These are phyloP conservation scores for Rossbeevera mucosa DNA, from an alignment of 768 basidiomycete genomes.

Conservation along the genomic window DNA sequence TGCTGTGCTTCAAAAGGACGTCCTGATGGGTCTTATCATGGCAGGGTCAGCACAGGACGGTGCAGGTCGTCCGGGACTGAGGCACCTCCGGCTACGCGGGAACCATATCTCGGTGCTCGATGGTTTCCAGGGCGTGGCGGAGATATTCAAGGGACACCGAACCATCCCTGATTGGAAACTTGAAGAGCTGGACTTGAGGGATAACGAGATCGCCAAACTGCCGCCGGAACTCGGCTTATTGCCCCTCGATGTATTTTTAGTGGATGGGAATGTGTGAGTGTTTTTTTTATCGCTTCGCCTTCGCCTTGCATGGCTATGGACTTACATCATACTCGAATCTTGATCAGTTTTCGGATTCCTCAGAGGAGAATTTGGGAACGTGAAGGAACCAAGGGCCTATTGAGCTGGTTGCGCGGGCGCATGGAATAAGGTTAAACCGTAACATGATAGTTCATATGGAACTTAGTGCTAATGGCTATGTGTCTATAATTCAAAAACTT, in stretches of 20 bases:
- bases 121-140: conserved; percentile 59
- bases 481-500: background rate
- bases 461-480: background rate
- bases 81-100: conserved; percentile 63
- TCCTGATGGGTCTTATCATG: conserved; percentile 50
- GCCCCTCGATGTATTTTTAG: conserved; percentile 75
- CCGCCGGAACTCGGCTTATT: conserved; percentile 68
- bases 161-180: conserved; percentile 65
- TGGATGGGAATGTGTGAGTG: conserved; percentile 80
- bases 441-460: background rate
- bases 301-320: background rate
- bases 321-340: background rate
- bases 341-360: conserved; percentile 65
- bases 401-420: conserved; percentile 75
- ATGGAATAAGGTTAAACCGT: conserved; percentile 43
- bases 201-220: conserved; percentile 72
- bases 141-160: conserved; percentile 60
- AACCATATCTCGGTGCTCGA: conserved; percentile 60
- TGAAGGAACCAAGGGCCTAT: conserved; percentile 76
- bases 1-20: conserved; percentile 44
- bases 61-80: conserved; percentile 48
- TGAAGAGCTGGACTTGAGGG: conserved; percentile 78
- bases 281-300: no score
- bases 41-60: conserved; percentile 33
- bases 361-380: conserved; percentile 80